Evolutionary conservation across 202 grass and related monocot genomes (phyloP).

Genomic region (Setaria italica): DNA sequence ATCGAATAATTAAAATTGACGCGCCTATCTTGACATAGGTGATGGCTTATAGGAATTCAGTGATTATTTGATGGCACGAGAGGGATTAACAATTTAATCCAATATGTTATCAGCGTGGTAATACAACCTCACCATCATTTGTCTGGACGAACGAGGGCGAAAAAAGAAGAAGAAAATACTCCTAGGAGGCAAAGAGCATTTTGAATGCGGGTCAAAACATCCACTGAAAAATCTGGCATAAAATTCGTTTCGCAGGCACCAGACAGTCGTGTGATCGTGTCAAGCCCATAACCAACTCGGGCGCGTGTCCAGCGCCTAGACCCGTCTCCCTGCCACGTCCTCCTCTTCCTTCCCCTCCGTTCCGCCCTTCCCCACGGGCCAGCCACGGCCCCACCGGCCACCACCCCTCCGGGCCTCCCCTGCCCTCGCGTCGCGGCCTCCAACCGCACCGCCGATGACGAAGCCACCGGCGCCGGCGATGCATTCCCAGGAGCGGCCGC

Average conservation of each 20-base stretch:
- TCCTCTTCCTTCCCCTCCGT: not conserved
- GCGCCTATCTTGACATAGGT: no score
- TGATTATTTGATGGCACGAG: no score
- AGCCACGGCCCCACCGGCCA: not conserved
- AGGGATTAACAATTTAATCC: no score
- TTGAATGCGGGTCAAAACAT: no score
- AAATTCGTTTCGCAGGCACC: not conserved
- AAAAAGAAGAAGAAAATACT: no score
- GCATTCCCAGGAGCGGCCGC: conserved; percentile 7
- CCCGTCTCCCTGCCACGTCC: conserved; percentile 32
- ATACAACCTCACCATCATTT: no score
- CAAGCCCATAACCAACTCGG: conserved; percentile 4
- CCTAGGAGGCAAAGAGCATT: not conserved
- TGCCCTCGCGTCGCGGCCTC: not conserved
- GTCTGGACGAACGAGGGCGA: no score
- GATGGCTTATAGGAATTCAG: no score
- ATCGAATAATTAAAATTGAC: no score
- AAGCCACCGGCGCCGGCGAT: conserved; percentile 8
- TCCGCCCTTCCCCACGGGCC: conserved; percentile 20
- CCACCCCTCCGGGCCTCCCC: not conserved
- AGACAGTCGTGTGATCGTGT: not conserved
- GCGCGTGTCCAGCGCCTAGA: conserved; percentile 37
- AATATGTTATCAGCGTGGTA: no score
- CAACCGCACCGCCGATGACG: conserved; percentile 20
- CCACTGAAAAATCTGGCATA: not conserved